A percentile compares a stretch with the other conserved stretches of the same genome.
These are phyloP conservation scores for Fraxinus platypoda DNA, from an alignment of 305 asterid genomes.

Conservation along the genomic window DNA sequence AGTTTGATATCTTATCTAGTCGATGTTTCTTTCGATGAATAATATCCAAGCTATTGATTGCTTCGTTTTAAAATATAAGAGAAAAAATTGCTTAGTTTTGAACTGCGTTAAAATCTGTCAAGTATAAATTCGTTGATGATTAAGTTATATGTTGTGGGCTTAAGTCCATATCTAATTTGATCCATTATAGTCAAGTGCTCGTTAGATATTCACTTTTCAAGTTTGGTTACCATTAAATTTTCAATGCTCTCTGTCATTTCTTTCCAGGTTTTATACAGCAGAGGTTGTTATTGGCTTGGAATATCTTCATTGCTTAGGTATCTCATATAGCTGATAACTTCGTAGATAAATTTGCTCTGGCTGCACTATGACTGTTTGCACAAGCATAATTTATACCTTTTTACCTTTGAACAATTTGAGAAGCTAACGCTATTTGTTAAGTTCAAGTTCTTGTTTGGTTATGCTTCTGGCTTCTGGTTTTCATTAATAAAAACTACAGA, in stretches of 20 bases:
- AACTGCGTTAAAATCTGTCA: background rate
- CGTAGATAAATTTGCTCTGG: conserved; percentile 6
- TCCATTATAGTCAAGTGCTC: background rate
- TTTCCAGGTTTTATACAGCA: conserved; percentile 89
- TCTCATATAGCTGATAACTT: conserved; percentile 9
- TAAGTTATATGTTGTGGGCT: background rate
- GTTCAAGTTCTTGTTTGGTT: conserved; percentile 10
- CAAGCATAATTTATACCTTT: background rate
- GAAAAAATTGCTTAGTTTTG: background rate
- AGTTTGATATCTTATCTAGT: background rate
- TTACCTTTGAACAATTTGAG: background rate
- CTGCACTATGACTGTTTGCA: background rate
- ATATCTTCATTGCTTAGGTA: conserved; percentile 98
- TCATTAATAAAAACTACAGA: background rate
- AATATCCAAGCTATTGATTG: background rate
- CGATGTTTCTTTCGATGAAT: background rate
- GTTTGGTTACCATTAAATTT: background rate
- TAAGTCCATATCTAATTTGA: background rate
- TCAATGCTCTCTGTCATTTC: background rate
- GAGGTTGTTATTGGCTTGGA: conserved; percentile 91
- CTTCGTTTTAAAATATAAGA: background rate
- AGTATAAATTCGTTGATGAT: background rate
- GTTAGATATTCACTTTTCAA: background rate
- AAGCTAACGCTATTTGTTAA: background rate
- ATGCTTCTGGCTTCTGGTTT: conserved; percentile 3